Evolutionary conservation across 495 filamentous ascomycete genomes (phyloP), one percentile per base, ranked within the genome.

Genomic region (Bathelium albidoporum): DNA sequence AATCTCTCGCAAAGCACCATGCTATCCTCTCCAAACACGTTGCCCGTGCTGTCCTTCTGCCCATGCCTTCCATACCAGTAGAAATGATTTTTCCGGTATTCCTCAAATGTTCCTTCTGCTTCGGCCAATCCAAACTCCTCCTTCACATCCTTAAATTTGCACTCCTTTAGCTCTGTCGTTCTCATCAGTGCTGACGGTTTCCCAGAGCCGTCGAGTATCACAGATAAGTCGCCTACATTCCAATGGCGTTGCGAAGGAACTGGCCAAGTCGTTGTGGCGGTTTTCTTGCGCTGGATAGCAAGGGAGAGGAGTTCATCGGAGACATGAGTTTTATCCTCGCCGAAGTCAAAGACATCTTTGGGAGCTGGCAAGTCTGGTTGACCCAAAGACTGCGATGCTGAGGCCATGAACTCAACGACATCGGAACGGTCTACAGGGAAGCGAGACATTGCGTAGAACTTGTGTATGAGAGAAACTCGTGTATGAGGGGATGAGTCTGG

Each of bases 51-150:
- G 0, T 64, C 55, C 18, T 68, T 64, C 61, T 72, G 65, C 49
- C 26, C 32, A 49, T 49, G 22, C n/a, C 44, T 49, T 12, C 44
- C 44, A 49, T 49, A 49, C 14, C 62, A 29, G 58, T 70, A 75
- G 41, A 72, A 73, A 53, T 73, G 73, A 9, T 69, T 70, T 52
- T 66, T 32, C 20, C 68, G 64, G 39, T 73, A 75, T 7, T 58
- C 36, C 58, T 73, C 39, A 45, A 71, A 72, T 24, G 67, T 64
- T 2, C 73, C 72, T 63, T 75, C 73, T 1, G 59, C 70, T 64
- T 75, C 73, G 2, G 73, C 70, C 24, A 71, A 61, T n/a, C 67
- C 73, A 69, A 75, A 75, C 3, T 71, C 68, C 41, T 71, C 70
- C 0, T 63, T 65, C 11, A 75, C 72, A 22, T 75, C 71, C 32